These are phyloP conservation scores for Helicocarpus griseus DNA, from an alignment of 2,329 filamentous ascomycete genomes.

Conservation along the genomic window DNA sequence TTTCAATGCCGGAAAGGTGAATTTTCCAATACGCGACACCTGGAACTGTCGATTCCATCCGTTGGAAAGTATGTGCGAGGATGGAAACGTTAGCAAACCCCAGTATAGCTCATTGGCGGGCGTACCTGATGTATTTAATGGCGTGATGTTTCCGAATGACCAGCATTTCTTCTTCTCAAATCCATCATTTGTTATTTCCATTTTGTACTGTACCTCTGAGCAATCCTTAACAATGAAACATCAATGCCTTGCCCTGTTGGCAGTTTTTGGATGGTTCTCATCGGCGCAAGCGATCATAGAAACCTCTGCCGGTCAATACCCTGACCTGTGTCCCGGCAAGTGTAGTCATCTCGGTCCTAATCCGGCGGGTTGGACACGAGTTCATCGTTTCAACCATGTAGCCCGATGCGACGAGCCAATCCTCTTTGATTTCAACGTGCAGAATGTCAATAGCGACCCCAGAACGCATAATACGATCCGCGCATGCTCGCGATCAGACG, in stretches of 20 bases:
- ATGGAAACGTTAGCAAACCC: too few species aligned
- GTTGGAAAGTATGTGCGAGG: too few species aligned
- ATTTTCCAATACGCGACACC: too few species aligned
- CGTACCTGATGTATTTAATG: background rate
- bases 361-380: constrained; percentile 7
- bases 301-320: background rate
- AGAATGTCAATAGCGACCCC: constrained; percentile 2
- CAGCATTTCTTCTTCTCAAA: background rate
- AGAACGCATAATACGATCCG: constrained; percentile 3
- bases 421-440: constrained; percentile 8
- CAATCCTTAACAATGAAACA: background rate
- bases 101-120: background rate
- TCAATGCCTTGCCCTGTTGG: background rate
- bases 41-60: too few species aligned
- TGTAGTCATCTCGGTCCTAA: background rate
- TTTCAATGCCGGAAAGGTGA: too few species aligned
- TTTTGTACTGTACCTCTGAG: background rate
- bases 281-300: background rate
- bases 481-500: background rate
- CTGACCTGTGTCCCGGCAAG: background rate
- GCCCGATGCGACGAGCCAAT: constrained; percentile 3
- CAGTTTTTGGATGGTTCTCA: background rate
- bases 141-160: background rate
- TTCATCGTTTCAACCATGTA: background rate
- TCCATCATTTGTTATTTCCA: background rate